phyloP scores from a whole-genome alignment of 2,329 filamentous ascomycete genomes.

The Calonectria hongkongensis region DNA sequence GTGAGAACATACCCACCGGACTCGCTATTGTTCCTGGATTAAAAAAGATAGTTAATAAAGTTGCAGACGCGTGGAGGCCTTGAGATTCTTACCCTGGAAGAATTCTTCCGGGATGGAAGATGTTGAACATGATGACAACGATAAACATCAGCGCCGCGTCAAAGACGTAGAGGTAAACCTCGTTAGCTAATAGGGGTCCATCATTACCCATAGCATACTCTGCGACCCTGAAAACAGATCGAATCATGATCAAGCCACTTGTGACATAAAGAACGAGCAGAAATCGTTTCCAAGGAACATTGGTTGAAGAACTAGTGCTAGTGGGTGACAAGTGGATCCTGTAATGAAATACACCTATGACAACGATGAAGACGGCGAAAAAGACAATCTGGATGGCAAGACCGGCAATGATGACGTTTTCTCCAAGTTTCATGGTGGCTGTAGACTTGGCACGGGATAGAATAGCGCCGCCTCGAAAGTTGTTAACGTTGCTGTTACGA shows the following conservation, averaged over 20 bases:
- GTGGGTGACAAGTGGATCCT: neutral
- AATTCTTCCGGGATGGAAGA: neutral
- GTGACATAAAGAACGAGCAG: neutral
- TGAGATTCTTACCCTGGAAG: neutral
- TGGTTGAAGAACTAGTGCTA: neutral
- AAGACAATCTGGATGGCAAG: conserved; percentile 18
- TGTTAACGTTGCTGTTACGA: neutral
- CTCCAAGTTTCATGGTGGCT: neutral
- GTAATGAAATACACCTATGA: conserved; percentile 2
- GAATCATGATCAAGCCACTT: conserved; percentile 5
- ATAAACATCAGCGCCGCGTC: neutral
- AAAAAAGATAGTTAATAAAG: no score
- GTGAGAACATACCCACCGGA: no score
- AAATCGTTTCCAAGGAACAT: neutral
- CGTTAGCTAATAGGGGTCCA: neutral
- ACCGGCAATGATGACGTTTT: conserved; percentile 5
- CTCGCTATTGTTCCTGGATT: no score
- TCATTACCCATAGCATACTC: conserved; percentile 17
- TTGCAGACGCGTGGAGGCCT: no score
- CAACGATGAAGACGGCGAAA: neutral
- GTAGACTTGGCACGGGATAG: neutral
- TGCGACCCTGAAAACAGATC: conserved; percentile 3
- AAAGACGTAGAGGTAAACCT: conserved; percentile 14
- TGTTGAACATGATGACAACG: neutral
- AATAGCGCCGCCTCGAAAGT: neutral